phyloP scores from a whole-genome alignment of 805 yeast genomes.

The Wickerhamomyces strasburgensis region DNA sequence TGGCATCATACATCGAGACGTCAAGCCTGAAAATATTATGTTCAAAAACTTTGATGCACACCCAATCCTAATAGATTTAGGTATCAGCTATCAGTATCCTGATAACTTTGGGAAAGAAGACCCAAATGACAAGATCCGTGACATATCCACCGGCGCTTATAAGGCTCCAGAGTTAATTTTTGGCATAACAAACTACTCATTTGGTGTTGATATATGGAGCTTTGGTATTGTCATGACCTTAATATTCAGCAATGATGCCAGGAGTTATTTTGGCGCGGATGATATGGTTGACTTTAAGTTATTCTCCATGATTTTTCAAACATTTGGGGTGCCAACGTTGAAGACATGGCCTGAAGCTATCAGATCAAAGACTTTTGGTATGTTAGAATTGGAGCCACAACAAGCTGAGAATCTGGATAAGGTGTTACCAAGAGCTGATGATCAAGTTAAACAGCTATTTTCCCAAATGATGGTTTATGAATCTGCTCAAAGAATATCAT shows the following conservation, averaged over 20 bases:
- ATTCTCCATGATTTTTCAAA: slow-evolving; percentile 46
- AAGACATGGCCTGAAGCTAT: slow-evolving; percentile 40
- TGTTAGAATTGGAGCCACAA: slow-evolving; percentile 25
- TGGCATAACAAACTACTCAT: slow-evolving; percentile 49
- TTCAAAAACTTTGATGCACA: slow-evolving; percentile 31
- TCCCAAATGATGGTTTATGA: slow-evolving; percentile 40
- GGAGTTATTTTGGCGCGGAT: slow-evolving; percentile 33
- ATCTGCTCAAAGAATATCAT: slow-evolving; percentile 28
- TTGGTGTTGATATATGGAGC: slow-evolving; percentile 67
- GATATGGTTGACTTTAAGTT: slow-evolving; percentile 54
- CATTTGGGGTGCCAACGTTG: slow-evolving; percentile 60
- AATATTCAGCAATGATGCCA: slow-evolving; percentile 37
- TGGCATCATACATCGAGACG: slow-evolving; percentile 87
- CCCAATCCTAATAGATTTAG: slow-evolving; percentile 39
- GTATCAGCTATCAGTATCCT: slow-evolving; percentile 33
- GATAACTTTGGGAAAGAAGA: slow-evolving; percentile 61
- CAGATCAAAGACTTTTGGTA: slow-evolving; percentile 31
- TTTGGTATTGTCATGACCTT: slow-evolving; percentile 58
- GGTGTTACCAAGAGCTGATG: slow-evolving; percentile 34
- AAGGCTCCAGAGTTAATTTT: slow-evolving; percentile 73
- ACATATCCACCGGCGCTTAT: slow-evolving; percentile 58
- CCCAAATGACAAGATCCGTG: slow-evolving; percentile 38
- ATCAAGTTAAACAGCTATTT: slow-evolving; percentile 28
- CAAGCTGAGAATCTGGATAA: slow-evolving; percentile 16
- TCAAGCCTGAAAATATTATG: slow-evolving; percentile 78